A percentile compares a stretch with the other conserved stretches of the same genome.
phyloP scores from a whole-genome alignment of 2,329 filamentous ascomycete genomes.

The Colletotrichum orbiculare region DNA sequence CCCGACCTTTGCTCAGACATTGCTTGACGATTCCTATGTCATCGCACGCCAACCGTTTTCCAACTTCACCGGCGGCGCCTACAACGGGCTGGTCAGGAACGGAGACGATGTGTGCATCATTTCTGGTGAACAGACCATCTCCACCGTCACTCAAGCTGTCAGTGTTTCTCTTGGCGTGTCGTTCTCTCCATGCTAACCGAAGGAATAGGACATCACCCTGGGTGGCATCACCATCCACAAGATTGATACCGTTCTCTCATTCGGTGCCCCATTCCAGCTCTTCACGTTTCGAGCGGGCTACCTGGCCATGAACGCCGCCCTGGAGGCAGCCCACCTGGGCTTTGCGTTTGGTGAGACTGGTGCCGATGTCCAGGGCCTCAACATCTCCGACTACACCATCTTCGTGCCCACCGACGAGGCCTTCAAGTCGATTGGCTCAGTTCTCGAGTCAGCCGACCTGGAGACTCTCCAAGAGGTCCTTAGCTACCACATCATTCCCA shows the following conservation, averaged over 20 bases:
- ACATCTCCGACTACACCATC: slow-evolving; percentile 72
- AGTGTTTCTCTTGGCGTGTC: not conserved
- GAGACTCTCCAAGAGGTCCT: slow-evolving; percentile 44
- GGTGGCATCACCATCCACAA: slow-evolving; percentile 46
- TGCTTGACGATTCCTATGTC: slow-evolving; percentile 45
- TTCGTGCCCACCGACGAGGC: slow-evolving; percentile 84
- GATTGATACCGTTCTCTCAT: slow-evolving; percentile 42
- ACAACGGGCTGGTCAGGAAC: slow-evolving; percentile 48
- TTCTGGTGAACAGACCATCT: slow-evolving; percentile 46
- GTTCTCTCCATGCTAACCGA: not conserved
- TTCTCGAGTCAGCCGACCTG: slow-evolving; percentile 39
- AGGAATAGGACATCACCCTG: slow-evolving; percentile 42
- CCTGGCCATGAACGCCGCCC: slow-evolving; percentile 44
- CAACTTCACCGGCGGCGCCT: slow-evolving; percentile 50
- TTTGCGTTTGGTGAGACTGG: slow-evolving; percentile 42
- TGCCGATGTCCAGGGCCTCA: slow-evolving; percentile 36
- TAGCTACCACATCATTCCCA: slow-evolving; percentile 45
- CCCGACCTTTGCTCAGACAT: slow-evolving; percentile 45
- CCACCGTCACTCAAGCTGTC: slow-evolving; percentile 47
- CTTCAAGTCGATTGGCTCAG: slow-evolving; percentile 64
- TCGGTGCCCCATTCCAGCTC: slow-evolving; percentile 45
- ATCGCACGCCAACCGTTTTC: slow-evolving; percentile 48
- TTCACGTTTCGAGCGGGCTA: slow-evolving; percentile 44
- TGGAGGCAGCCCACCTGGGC: slow-evolving; percentile 42
- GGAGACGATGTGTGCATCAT: slow-evolving; percentile 46